Percentiles rank a stretch among this genome's conserved stretches.
Evolutionary conservation across 2,329 filamentous ascomycete genomes (phyloP).

Genomic region (Penicillium griseofulvum): DNA sequence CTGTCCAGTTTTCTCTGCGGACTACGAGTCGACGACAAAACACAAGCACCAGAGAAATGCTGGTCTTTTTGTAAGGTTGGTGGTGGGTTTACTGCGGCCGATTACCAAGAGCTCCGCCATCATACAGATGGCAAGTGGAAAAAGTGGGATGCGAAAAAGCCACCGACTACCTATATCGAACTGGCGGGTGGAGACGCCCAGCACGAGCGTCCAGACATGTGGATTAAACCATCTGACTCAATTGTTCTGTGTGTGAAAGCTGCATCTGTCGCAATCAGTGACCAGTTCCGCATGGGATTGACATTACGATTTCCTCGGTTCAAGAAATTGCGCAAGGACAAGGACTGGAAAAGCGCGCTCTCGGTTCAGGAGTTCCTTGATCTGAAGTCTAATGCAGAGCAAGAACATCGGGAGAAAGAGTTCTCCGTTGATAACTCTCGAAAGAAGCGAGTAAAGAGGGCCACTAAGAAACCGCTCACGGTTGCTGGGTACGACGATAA

Average conservation of each 20-base stretch:
- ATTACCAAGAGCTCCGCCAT: constrained; percentile 80
- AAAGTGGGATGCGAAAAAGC: constrained; percentile 74
- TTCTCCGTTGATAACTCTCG: constrained; percentile 67
- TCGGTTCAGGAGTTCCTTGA: constrained; percentile 74
- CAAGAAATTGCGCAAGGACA: constrained; percentile 75
- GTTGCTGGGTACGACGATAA: constrained; percentile 68
- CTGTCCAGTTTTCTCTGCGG: constrained; percentile 90
- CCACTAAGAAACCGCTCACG: constrained; percentile 64
- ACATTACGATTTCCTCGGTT: constrained; percentile 92
- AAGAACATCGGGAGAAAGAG: constrained; percentile 69
- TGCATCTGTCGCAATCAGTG: constrained; percentile 69
- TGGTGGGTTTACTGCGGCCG: constrained; percentile 81
- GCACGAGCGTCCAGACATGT: constrained; percentile 79
- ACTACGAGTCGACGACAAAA: constrained; percentile 68
- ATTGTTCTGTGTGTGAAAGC: constrained; percentile 88
- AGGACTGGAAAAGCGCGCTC: constrained; percentile 76
- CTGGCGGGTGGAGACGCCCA: constrained; percentile 75
- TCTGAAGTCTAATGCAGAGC: constrained; percentile 66
- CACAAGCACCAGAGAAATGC: constrained; percentile 61
- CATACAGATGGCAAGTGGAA: constrained; percentile 89
- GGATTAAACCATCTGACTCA: constrained; percentile 87
- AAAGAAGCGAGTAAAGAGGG: constrained; percentile 62
- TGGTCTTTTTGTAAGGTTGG: constrained; percentile 98
- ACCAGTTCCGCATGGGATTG: constrained; percentile 71
- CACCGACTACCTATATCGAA: constrained; percentile 75